Percentiles rank a stretch among this genome's conserved stretches.
Evolutionary conservation across 1,284 basidiomycete genomes (phyloP).

Genomic region (Pseudozyma flocculosa): DNA sequence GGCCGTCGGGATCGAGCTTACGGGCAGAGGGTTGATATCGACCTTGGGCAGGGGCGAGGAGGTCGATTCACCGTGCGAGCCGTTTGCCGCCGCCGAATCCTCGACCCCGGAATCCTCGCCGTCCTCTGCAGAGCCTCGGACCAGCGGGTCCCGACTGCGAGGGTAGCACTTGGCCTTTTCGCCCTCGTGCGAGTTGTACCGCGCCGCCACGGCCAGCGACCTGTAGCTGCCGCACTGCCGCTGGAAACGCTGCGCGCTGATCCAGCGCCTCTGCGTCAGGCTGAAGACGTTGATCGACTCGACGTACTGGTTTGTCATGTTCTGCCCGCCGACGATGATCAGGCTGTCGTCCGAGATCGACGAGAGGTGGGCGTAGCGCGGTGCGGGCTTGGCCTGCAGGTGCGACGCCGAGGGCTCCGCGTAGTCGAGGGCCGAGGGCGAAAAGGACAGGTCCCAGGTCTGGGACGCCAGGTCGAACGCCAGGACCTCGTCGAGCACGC

Average conservation of each 20-base stretch:
- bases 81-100: background rate
- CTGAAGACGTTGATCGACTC: constrained; percentile 49
- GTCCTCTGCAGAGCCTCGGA: background rate
- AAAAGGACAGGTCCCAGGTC: constrained; percentile 41
- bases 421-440: background rate
- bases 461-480: constrained; percentile 43
- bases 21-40: constrained; percentile 33
- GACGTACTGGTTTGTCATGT: constrained; percentile 63
- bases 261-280: constrained; percentile 35
- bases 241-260: constrained; percentile 28
- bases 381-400: constrained; percentile 14
- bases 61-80: background rate
- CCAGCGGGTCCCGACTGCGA: constrained; percentile 27
- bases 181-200: constrained; percentile 27
- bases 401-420: background rate
- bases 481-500: constrained; percentile 47
- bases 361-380: constrained; percentile 51
- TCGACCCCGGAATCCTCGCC: background rate
- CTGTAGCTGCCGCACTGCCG: constrained; percentile 51
- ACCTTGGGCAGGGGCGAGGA: constrained; percentile 5
- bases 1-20: constrained; percentile 17
- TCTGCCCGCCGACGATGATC: constrained; percentile 92
- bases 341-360: constrained; percentile 60
- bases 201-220: constrained; percentile 35
- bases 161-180: constrained; percentile 39